Percentiles rank a stretch among this genome's conserved stretches.
phyloP scores from a whole-genome alignment of 169 alveolate genomes.

The Theileria annulata region DNA sequence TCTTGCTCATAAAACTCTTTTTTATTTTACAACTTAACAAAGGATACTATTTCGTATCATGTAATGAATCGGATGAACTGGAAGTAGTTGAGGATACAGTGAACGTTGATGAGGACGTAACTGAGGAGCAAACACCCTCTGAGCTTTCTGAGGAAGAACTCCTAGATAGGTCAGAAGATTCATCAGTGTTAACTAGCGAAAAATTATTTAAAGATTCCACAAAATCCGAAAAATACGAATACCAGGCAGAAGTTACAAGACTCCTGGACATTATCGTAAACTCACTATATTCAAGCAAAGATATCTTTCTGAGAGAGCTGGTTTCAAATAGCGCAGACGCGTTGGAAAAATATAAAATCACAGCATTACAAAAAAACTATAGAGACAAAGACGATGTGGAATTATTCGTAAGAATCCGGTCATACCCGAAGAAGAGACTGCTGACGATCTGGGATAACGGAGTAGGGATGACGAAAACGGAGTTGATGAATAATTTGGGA shows the following conservation, averaged over 20 bases:
- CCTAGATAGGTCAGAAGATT: constrained; percentile 37
- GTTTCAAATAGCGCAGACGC: constrained; percentile 99
- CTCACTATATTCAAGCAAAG: constrained; percentile 97
- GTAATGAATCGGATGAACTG: neutral
- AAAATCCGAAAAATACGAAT: constrained; percentile 75
- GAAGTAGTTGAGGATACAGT: constrained; percentile 6
- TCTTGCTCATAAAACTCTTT: neutral
- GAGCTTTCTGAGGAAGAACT: constrained; percentile 45
- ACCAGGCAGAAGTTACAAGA: constrained; percentile 97
- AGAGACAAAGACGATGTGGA: constrained; percentile 66
- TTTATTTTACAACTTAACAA: neutral
- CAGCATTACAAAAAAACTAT: constrained; percentile 65
- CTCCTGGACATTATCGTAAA: constrained; percentile 98
- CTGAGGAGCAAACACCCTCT: neutral
- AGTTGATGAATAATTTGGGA: constrained; percentile 97
- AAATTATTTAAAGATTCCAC: constrained; percentile 50
- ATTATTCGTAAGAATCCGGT: constrained; percentile 86
- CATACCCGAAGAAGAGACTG: constrained; percentile 91
- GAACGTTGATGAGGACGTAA: neutral
- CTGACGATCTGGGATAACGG: constrained; percentile 97
- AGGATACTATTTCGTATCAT: neutral
- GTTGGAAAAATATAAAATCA: constrained; percentile 91
- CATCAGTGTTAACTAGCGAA: constrained; percentile 35
- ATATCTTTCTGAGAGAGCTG: constrained; percentile 96
- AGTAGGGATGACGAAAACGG: constrained; percentile 99